These are phyloP conservation scores for Tolypocladium sp. DNA, from an alignment of 2,329 filamentous ascomycete genomes.

Conservation along the genomic window DNA sequence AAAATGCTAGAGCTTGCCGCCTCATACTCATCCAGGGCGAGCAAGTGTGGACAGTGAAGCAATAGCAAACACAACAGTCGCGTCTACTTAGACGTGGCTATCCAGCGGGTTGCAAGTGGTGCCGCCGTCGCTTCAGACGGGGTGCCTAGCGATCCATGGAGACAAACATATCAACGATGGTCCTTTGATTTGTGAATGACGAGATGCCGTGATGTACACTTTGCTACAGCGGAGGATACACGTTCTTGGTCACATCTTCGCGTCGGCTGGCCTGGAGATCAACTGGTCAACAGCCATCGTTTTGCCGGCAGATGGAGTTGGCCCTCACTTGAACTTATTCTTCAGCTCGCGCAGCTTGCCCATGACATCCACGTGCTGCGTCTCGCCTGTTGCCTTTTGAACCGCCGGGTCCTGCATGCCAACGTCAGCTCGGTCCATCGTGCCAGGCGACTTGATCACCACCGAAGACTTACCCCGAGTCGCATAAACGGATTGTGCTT, in stretches of 20 bases:
- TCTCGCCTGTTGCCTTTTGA: conserved; percentile 75
- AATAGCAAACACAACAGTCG: conserved; percentile 36
- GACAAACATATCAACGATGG: neutral
- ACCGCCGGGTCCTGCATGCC: conserved; percentile 62
- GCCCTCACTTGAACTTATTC: conserved; percentile 59
- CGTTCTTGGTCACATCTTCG: conserved; percentile 8
- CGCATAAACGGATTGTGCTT: conserved; percentile 97
- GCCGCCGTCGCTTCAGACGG: conserved; percentile 11
- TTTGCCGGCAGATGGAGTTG: neutral
- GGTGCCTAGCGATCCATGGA: conserved; percentile 24
- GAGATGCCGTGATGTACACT: neutral
- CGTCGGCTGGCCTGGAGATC: conserved; percentile 14
- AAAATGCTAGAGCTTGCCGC: conserved; percentile 59
- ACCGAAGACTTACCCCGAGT: conserved; percentile 50
- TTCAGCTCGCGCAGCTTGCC: conserved; percentile 81
- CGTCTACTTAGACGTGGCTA: conserved; percentile 10
- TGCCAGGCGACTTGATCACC: neutral
- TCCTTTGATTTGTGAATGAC: neutral
- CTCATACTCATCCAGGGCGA: conserved; percentile 41
- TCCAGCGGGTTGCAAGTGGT: conserved; percentile 21
- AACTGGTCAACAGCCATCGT: neutral
- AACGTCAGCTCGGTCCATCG: neutral
- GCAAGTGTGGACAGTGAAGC: conserved; percentile 65
- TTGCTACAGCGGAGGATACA: neutral
- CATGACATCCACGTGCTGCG: conserved; percentile 77